phyloP scores from a whole-genome alignment of 345 rosid species.

The Brassica rapa region DNA sequence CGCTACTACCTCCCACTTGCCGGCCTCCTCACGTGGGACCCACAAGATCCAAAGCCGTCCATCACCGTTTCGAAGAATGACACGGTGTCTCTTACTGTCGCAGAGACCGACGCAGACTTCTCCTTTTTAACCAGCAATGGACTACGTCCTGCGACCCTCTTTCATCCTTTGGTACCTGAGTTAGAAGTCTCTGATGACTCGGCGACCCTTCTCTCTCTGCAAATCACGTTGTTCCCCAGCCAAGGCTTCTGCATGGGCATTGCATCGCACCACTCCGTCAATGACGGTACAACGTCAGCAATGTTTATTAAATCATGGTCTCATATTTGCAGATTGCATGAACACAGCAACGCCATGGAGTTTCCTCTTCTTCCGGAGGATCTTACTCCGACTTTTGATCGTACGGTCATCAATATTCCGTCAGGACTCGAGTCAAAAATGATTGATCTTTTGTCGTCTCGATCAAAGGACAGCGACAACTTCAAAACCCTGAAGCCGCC shows the following conservation, averaged over 20 bases:
- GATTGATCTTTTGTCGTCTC: background rate
- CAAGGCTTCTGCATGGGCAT: constrained; percentile 30
- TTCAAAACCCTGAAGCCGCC: background rate
- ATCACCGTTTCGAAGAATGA: constrained; percentile 29
- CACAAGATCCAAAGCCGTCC: constrained; percentile 20
- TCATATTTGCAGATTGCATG: constrained; percentile 18
- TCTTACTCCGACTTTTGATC: constrained; percentile 33
- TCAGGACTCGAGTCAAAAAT: background rate
- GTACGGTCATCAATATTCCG: constrained; percentile 26
- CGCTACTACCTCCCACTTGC: constrained; percentile 39
- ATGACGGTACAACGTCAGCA: constrained; percentile 24
- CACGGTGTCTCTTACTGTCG: constrained; percentile 35
- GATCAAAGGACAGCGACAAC: background rate
- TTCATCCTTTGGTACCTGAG: constrained; percentile 21
- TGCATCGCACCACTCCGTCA: constrained; percentile 18
- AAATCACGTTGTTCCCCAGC: constrained; percentile 36
- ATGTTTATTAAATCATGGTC: constrained; percentile 43
- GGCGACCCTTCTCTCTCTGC: constrained; percentile 10
- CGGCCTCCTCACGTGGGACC: constrained; percentile 37
- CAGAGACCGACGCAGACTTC: constrained; percentile 32
- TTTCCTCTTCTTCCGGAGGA: constrained; percentile 11
- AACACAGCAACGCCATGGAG: background rate
- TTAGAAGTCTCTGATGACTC: constrained; percentile 11
- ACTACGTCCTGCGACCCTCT: background rate
- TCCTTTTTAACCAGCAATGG: constrained; percentile 16